phyloP scores from a whole-genome alignment of 2,329 filamentous ascomycete genomes.

The Ambrosiella beaveri region DNA sequence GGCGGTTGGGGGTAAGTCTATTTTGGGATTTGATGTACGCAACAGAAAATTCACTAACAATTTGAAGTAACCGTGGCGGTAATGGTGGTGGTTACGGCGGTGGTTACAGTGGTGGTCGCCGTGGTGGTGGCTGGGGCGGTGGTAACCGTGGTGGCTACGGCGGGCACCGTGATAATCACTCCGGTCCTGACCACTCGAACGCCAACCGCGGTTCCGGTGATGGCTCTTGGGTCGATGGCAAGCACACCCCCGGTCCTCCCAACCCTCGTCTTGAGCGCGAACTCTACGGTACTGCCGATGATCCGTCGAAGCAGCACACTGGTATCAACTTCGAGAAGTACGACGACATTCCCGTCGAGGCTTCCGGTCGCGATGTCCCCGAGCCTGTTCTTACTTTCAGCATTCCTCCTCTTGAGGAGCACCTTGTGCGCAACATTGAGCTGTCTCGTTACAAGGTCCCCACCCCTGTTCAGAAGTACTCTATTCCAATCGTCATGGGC shows the following conservation, averaged over 20 bases:
- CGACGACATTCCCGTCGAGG: slow-evolving; percentile 97
- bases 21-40: neutral
- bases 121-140: slow-evolving; percentile 20
- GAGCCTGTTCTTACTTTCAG: slow-evolving; percentile 82
- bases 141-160: slow-evolving; percentile 21
- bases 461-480: slow-evolving; percentile 98
- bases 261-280: slow-evolving; percentile 89
- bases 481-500: slow-evolving; percentile 94
- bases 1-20: slow-evolving; percentile 40
- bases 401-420: slow-evolving; percentile 88
- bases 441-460: slow-evolving; percentile 88
- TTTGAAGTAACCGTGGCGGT: neutral
- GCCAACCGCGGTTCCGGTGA: slow-evolving; percentile 67
- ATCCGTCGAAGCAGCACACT: slow-evolving; percentile 86
- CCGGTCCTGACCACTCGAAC: slow-evolving; percentile 21
- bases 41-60: neutral
- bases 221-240: slow-evolving; percentile 90
- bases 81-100: slow-evolving; percentile 16
- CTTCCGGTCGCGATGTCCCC: slow-evolving; percentile 81
- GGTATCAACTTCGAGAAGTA: slow-evolving; percentile 99
- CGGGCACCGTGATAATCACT: slow-evolving; percentile 20
- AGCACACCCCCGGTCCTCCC: slow-evolving; percentile 77
- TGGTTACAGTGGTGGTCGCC: slow-evolving; percentile 19
- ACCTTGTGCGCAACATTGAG: slow-evolving; percentile 82
- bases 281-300: slow-evolving; percentile 79